Base-by-base conservation (phyloP, 2,329 filamentous ascomycete genomes). In the Colletotrichum cuscutae region DNA sequence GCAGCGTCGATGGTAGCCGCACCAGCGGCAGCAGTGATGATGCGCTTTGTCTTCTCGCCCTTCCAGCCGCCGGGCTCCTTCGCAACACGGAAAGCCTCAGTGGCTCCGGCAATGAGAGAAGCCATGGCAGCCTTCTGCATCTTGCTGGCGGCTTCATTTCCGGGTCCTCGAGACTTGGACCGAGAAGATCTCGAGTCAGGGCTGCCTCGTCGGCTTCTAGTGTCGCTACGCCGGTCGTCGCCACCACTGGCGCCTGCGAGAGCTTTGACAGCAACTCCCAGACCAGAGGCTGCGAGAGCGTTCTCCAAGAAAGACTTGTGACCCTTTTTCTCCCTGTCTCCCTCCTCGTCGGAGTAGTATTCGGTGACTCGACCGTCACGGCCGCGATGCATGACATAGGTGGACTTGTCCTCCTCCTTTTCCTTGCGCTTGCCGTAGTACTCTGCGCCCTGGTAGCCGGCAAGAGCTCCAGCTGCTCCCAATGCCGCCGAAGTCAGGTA, bases 31-130 rank as follows among this genome's bases (percentile, higher is more conserved):
- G 95, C 95, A 26, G 96, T 98, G 61, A 97, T 89, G 73, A 98
- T 90, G 65, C 96, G 94, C 86, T 95, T 97, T 76, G 95, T 94
- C 84, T 98, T 98, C 75, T 94, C 93, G 49, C 95, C 96, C 75
- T 92, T 93, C 95, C 95, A 98, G 56, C 92, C 90, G 67, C 96
- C 96, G 2, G 95, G 93, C 75, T 97, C 93, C 78, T 96, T 97
- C 80, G 95, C 92, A 69, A 95, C 92, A 74, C 94, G 93, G 87
- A 97, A 97, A 54, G 96, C 96, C 82, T 98, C 95, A 67, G 95
- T 93, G 53, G 95, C 96, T 77, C 95, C 96, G 35, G 96, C 95
- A 59, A 97, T 89, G 52, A 98, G 87, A 24, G 95, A 97, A 42
- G 96, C 95, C 86, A 97, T 96, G 80, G 95, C 94, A 42, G 95